Conservation (phyloP, 108 stramenopile genomes). For the Discostella pseudostelligera region DNA sequence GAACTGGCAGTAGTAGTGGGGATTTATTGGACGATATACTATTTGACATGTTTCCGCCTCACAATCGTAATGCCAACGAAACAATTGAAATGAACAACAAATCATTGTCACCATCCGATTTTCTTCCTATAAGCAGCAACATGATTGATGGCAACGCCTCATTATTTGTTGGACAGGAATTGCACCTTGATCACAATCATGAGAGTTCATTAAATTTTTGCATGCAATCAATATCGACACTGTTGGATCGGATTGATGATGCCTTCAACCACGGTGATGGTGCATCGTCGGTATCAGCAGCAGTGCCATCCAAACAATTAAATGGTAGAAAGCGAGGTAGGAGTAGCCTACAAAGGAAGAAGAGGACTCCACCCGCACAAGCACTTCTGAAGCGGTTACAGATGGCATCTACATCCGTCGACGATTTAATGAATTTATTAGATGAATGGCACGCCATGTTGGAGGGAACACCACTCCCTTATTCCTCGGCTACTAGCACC, state of each 20-base stretch:
- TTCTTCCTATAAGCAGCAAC: no score
- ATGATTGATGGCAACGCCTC: neutral
- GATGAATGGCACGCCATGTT: conserved; percentile 34
- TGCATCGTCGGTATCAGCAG: neutral
- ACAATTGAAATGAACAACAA: no score
- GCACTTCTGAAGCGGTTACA: conserved; percentile 16
- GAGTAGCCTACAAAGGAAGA: neutral
- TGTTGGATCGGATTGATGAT: conserved; percentile 32
- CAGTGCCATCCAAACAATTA: neutral
- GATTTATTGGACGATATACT: no score
- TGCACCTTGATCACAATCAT: neutral
- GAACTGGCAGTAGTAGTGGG: no score
- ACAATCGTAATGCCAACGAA: no score
- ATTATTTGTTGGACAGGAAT: neutral
- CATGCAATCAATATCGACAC: conserved; percentile 15
- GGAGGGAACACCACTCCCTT: conserved; percentile 10
- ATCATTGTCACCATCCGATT: no score
- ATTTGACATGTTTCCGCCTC: no score
- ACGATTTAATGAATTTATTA: conserved; percentile 30
- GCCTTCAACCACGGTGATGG: conserved; percentile 15
- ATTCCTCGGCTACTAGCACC: neutral
- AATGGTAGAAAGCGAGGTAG: neutral
- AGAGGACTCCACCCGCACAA: conserved; percentile 25
- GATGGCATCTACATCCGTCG: conserved; percentile 29
- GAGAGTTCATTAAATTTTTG: neutral